These are phyloP conservation scores for Cladosporium sp. DNA, from an alignment of 2,329 filamentous ascomycete genomes.

Conservation along the genomic window DNA sequence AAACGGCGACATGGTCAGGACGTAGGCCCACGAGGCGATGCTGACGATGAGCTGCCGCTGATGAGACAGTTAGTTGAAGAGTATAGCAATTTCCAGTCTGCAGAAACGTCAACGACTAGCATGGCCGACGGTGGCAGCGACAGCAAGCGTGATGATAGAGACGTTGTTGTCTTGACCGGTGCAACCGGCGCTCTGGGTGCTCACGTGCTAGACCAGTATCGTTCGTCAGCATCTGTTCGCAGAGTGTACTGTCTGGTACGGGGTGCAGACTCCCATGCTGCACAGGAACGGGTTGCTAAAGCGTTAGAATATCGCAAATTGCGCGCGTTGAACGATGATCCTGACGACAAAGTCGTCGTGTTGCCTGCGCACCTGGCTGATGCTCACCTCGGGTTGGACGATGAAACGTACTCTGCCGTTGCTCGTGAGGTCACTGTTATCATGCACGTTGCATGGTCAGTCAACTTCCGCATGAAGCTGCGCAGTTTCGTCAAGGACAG, in stretches of 20 bases:
- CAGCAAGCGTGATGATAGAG: conserved; percentile 10
- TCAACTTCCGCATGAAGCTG: conserved; percentile 59
- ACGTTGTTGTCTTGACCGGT: conserved; percentile 43
- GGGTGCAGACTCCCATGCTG: conserved; percentile 40
- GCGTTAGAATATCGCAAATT: conserved; percentile 40
- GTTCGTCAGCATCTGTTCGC: conserved; percentile 33
- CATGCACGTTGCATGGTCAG: conserved; percentile 62
- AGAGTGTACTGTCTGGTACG: conserved; percentile 57
- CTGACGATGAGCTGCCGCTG: conserved; percentile 33
- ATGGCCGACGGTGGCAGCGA: background rate
- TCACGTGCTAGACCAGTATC: conserved; percentile 47
- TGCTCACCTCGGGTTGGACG: conserved; percentile 45
- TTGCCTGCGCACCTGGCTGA: conserved; percentile 48
- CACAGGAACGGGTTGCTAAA: conserved; percentile 42
- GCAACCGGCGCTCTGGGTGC: conserved; percentile 50
- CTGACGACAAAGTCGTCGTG: conserved; percentile 40
- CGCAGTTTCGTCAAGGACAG: conserved; percentile 53
- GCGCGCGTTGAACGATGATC: conserved; percentile 20
- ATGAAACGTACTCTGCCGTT: conserved; percentile 39
- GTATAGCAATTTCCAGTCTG: conserved; percentile 40
- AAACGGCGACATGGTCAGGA: conserved; percentile 36
- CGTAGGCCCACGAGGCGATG: background rate
- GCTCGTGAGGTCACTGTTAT: conserved; percentile 46
- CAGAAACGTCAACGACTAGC: background rate
- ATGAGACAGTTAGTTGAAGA: conserved; percentile 47